Base-by-base conservation (phyloP, 352 stramenopile species). In the Globisporangium acanthophoron region DNA sequence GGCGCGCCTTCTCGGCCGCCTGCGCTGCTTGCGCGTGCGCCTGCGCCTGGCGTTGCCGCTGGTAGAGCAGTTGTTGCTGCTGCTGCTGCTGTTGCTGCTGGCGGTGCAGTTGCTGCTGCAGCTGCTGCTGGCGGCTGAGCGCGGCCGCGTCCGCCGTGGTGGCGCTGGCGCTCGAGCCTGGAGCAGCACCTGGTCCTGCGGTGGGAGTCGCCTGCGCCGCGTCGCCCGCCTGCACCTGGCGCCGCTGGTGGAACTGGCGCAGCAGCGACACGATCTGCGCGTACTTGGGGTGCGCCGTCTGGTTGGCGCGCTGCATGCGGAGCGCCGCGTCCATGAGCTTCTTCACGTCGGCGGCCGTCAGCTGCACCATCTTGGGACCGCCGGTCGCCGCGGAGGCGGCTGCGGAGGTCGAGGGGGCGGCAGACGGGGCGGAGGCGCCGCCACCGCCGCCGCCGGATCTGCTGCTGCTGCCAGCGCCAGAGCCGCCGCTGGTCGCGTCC, bases 241-340 rank as follows among this genome's bases (percentile, higher is more conserved):
- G 54, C 6, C 64, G 68, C 43, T 82, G 75, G 53, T 95, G 85
- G 47, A 91, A 92, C 63, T 92, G 76, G 27, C 80, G 80, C 57
- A 95, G 67, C 6, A 95, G 60, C 54, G 59, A 51, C 31, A 94
- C 76, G 63, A 95, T 92, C 69, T 94, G 86, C 58, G 84, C 66
- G 69, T 95, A 95, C 69, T 92, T 91, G 20, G 82, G 84, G 64
- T 93, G 81, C 54, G 67, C 56, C 54, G 85, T 94, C 55, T 92
- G 80, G 35, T 87, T 82, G 50, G 78, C 71, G 45, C 74, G 70
- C 63, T 92, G 76, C 84, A 95, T 91, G 35, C 77, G 84, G 61
- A 92, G 58, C n/a, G 84, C 86, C 20, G 72, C 75, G 57, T 90
- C 74, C 85, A 95, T 92, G 45, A 95, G 76, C 65, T 88, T 87